Evolutionary conservation across 371 early-diverging fungal genomes (phyloP), one percentile per base, ranked within the genome.

Genomic region (Umbelopsis sp.): DNA sequence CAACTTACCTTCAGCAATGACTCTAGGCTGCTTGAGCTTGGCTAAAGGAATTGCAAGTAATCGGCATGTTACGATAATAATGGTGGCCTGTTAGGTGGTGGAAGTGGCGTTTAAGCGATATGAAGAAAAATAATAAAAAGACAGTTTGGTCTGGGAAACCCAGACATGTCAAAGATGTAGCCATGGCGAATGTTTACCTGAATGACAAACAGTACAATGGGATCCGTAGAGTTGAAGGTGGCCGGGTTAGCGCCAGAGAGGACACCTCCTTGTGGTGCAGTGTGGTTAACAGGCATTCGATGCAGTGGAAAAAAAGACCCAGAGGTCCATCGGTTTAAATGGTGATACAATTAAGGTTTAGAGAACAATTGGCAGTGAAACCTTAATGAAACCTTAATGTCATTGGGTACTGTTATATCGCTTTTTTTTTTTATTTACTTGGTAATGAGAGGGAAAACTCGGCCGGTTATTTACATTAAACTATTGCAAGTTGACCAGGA

Each of bases 31-130:
- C 62, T 78, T 77, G 1, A 93, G 53, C 53, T 72, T 77, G 3
- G 77, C 79, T 41, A 94, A 70, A 6, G 82, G 75, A 24, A 92
- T 50, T 35, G 89, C 83, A 2, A 94, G 74, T 4, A 87, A 3
- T 44, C 94, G 86, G 66, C 90, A 87, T 63, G 92, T 74, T 18
- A 74, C 69, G 7, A 94, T 74, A 50, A 94, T 92, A 63, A 94
- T 82, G 18, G 82, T 70, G 0, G 85, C 79, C 90, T 93, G 20
- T 22, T 22, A 22, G 22, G 22, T 32, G 35, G 57, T 32, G 57
- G 10, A 29, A 53, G 5, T 25, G 8, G 24, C 24, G 11, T 4
- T 35, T 16, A 24, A 20, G 38, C 8, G 4, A 18, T 6, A n/a
- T 14, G 11, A 46, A 53, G 53, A 62, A 18, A 18, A 63, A 68